phyloP scores from a whole-genome alignment of 2,329 filamentous ascomycete genomes.

The Alternaria tenuissima region DNA sequence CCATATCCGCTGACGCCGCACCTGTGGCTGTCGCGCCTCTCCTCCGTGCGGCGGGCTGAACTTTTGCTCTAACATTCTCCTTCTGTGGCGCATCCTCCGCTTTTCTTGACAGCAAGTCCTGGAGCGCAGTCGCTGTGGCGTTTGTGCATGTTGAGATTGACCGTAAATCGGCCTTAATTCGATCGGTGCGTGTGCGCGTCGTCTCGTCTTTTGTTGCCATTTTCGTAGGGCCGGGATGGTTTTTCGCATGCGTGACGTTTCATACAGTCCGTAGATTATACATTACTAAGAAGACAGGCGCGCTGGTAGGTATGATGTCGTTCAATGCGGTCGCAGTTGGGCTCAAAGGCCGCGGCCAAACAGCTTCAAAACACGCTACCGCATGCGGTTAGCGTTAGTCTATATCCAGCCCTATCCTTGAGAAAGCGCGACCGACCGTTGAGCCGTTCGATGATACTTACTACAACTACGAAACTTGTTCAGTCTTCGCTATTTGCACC shows the following conservation, averaged over 20 bases:
- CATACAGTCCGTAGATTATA: constrained; percentile 38
- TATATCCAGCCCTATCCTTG: not conserved
- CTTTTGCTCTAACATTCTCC: constrained; percentile 44
- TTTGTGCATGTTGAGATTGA: constrained; percentile 60
- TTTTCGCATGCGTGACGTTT: constrained; percentile 11
- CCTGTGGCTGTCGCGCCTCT: constrained; percentile 43
- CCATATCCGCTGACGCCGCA: constrained; percentile 45
- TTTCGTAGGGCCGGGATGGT: not conserved
- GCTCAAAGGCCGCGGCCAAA: constrained; percentile 25
- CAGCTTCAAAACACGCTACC: constrained; percentile 29
- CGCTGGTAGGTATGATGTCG: constrained; percentile 18
- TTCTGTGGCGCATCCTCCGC: constrained; percentile 47
- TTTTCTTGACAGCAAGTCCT: constrained; percentile 52
- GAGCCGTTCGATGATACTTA: not conserved
- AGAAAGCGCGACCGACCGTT: not conserved
- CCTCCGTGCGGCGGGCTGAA: constrained; percentile 32
- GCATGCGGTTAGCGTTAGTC: constrained; percentile 18
- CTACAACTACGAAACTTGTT: not conserved
- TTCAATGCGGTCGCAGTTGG: constrained; percentile 15
- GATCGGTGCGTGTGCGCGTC: constrained; percentile 57
- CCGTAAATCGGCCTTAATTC: constrained; percentile 58
- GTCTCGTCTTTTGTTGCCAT: constrained; percentile 44
- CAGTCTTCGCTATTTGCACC: not conserved
- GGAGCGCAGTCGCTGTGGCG: constrained; percentile 57
- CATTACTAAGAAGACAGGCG: constrained; percentile 34